Conservation (phyloP, 2,329 filamentous ascomycete species). For the Fusarium mangiferae region DNA sequence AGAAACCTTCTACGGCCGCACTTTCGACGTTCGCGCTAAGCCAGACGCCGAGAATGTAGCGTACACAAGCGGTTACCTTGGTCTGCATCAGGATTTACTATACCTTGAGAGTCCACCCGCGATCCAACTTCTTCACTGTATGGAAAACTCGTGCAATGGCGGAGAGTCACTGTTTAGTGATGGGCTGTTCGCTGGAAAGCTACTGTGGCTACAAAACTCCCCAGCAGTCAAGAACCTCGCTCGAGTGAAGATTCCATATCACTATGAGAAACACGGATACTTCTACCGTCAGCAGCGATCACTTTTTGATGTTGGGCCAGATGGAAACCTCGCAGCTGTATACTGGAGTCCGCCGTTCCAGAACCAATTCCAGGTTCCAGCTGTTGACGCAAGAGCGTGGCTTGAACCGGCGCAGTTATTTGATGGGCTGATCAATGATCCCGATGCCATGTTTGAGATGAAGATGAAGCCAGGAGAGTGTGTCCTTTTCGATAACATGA, state of each 20-base stretch:
- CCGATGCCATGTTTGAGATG: slow-evolving; percentile 71
- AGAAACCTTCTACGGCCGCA: slow-evolving; percentile 89
- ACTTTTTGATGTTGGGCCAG: slow-evolving; percentile 56
- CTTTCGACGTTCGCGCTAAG: slow-evolving; percentile 88
- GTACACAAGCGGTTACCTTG: slow-evolving; percentile 83
- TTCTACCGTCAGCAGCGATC: slow-evolving; percentile 69
- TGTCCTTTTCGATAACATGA: slow-evolving; percentile 90
- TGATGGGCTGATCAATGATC: slow-evolving; percentile 65
- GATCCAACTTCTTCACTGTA: slow-evolving; percentile 88
- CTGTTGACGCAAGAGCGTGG: slow-evolving; percentile 51
- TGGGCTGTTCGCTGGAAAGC: slow-evolving; percentile 68
- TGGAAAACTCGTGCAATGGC: slow-evolving; percentile 81
- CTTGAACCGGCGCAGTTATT: slow-evolving; percentile 65
- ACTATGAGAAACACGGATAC: slow-evolving; percentile 74
- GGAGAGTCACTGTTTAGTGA: slow-evolving; percentile 91
- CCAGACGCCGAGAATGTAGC: slow-evolving; percentile 88
- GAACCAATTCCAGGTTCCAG: slow-evolving; percentile 54
- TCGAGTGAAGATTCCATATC: slow-evolving; percentile 65
- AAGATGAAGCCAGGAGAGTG: slow-evolving; percentile 85
- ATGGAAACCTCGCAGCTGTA: slow-evolving; percentile 44
- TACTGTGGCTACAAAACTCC: slow-evolving; percentile 44
- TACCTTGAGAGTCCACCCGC: slow-evolving; percentile 84
- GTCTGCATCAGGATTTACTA: slow-evolving; percentile 92
- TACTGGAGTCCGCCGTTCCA: slow-evolving; percentile 87
- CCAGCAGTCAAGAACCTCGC: slow-evolving; percentile 52